Conservation (phyloP, 495 filamentous ascomycete genomes). For the Penicillium crystallinum region DNA sequence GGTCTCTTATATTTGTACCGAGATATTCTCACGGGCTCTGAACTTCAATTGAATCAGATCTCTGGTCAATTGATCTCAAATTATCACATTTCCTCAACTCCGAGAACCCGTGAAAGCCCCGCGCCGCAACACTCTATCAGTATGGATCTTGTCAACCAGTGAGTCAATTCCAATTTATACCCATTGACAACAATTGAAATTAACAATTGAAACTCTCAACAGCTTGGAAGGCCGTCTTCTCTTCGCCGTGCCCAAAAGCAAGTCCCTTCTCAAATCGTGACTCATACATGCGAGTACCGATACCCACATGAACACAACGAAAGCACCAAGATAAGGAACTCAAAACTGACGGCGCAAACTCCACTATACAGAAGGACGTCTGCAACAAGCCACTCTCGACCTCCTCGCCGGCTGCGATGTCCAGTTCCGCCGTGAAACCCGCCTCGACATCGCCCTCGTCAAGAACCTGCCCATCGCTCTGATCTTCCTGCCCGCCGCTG, state of each 20-base stretch:
- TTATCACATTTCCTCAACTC: background rate
- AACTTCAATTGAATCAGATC: slow-evolving; percentile 12
- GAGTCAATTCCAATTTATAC: slow-evolving; percentile 42
- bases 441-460: slow-evolving; percentile 93
- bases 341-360: slow-evolving; percentile 12
- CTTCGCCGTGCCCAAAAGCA: slow-evolving; percentile 96
- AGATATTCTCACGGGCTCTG: background rate
- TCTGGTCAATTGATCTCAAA: background rate
- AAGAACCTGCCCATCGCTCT: slow-evolving; percentile 93
- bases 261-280: slow-evolving; percentile 34
- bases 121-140: slow-evolving; percentile 21
- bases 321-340: slow-evolving; percentile 2
- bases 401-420: slow-evolving; percentile 91
- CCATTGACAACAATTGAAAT: too few relatives aligned
- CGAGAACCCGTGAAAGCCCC: slow-evolving; percentile 19
- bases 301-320: slow-evolving; percentile 3
- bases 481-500: slow-evolving; percentile 92
- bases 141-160: slow-evolving; percentile 88
- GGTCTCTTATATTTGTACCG: background rate
- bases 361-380: slow-evolving; percentile 70
- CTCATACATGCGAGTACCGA: slow-evolving; percentile 14
- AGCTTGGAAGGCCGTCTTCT: slow-evolving; percentile 84
- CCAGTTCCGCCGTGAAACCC: slow-evolving; percentile 87
- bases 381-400: slow-evolving; percentile 79
- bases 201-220: slow-evolving; percentile 5